phyloP scores from a whole-genome alignment of 108 stramenopile genomes.

The Skeletonema tropicum region DNA sequence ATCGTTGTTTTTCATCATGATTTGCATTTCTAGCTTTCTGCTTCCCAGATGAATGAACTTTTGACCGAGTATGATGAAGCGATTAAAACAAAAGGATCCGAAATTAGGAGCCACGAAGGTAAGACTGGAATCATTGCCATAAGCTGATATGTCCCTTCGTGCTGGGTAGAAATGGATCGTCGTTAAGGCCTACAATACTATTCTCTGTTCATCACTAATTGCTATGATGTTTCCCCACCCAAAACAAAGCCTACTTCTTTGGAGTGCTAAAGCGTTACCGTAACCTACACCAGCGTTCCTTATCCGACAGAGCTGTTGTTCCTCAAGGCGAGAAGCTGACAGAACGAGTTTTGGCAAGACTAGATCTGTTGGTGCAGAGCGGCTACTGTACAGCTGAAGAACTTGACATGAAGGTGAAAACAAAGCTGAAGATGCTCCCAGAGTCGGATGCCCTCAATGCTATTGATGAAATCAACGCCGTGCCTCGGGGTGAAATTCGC shows the following conservation, averaged over 20 bases:
- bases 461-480: constrained; percentile 73
- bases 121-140: not conserved
- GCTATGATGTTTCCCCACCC: not conserved
- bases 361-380: constrained; percentile 57
- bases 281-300: constrained; percentile 50
- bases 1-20: constrained; percentile 3
- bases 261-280: constrained; percentile 83
- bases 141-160: too few species aligned
- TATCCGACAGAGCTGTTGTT: constrained; percentile 19
- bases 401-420: constrained; percentile 76
- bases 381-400: constrained; percentile 74
- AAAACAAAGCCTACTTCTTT: constrained; percentile 64
- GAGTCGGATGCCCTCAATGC: constrained; percentile 82
- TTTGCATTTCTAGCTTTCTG: constrained; percentile 39
- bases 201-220: not conserved
- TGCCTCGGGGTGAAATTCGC: constrained; percentile 63
- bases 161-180: too few species aligned
- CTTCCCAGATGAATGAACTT: constrained; percentile 69
- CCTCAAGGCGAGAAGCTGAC: constrained; percentile 69
- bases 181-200: too few species aligned
- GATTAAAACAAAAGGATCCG: constrained; percentile 58
- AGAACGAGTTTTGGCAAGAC: constrained; percentile 54
- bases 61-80: constrained; percentile 80
- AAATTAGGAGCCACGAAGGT: constrained; percentile 66
- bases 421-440: constrained; percentile 73